A percentile compares a stretch with the other conserved stretches of the same genome.
These are phyloP conservation scores for Neonectria punicea DNA, from an alignment of 2,329 filamentous ascomycete genomes.

Conservation along the genomic window DNA sequence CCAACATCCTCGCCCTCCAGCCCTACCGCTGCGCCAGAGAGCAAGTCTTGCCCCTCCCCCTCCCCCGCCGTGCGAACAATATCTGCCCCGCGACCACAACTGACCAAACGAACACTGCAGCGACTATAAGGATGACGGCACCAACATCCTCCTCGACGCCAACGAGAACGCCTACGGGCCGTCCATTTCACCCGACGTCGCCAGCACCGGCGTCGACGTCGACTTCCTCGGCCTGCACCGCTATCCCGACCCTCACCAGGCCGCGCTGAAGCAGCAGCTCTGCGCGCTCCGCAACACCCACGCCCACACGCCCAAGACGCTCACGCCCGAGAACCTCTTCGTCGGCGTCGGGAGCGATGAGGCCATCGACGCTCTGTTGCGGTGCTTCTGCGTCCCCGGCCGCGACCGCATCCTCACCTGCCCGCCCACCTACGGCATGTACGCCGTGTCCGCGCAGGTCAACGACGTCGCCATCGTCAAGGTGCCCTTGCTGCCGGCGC, in stretches of 20 bases:
- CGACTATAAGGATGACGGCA: constrained; percentile 99
- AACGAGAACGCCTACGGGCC: constrained; percentile 98
- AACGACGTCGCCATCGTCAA: constrained; percentile 91
- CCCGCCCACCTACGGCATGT: constrained; percentile 99
- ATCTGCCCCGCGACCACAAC: constrained; percentile 21
- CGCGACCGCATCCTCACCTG: constrained; percentile 92
- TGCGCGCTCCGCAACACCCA: constrained; percentile 90
- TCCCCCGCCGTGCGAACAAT: constrained; percentile 6
- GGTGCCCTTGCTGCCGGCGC: constrained; percentile 80
- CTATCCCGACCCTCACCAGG: constrained; percentile 97
- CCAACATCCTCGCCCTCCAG: constrained; percentile 80
- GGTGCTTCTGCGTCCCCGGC: constrained; percentile 91
- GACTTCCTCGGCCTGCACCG: constrained; percentile 88
- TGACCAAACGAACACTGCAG: constrained; percentile 56
- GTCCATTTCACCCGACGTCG: constrained; percentile 64
- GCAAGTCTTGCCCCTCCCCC: constrained; percentile 58
- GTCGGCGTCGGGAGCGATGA: constrained; percentile 97
- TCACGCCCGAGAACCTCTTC: constrained; percentile 87
- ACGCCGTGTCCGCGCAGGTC: constrained; percentile 90
- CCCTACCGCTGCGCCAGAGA: constrained; percentile 86
- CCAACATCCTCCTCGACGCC: constrained; percentile 93
- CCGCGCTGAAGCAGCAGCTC: constrained; percentile 84
- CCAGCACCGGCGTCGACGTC: constrained; percentile 56
- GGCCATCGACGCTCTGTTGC: constrained; percentile 92
- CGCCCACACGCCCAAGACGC: constrained; percentile 76